These are phyloP conservation scores for Chamaenerion angustifolium DNA, from an alignment of 345 rosid genomes.

Conservation along the genomic window DNA sequence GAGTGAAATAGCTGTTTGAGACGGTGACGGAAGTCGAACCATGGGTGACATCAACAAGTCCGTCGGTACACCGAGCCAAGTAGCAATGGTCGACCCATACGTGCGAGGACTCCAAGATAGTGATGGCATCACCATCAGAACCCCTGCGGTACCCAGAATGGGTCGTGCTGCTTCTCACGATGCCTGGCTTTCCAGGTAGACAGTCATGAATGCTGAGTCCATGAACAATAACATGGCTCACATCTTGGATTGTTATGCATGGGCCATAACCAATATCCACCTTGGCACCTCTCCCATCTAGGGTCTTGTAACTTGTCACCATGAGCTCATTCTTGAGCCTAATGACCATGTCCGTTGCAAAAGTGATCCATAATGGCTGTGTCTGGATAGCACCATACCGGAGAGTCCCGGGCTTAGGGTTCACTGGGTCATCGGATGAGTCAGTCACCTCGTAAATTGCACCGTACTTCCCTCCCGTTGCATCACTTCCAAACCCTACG, in stretches of 20 bases:
- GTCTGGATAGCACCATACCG: slow-evolving; percentile 64
- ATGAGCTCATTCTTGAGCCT: slow-evolving; percentile 64
- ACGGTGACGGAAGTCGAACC: slow-evolving; percentile 73
- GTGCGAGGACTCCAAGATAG: slow-evolving; percentile 49
- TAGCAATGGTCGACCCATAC: slow-evolving; percentile 85
- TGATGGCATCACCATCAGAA: slow-evolving; percentile 72
- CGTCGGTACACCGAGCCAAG: slow-evolving; percentile 52
- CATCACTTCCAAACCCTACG: slow-evolving; percentile 59
- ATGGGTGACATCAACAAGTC: slow-evolving; percentile 71
- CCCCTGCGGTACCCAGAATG: slow-evolving; percentile 51
- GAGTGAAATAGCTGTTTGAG: slow-evolving; percentile 68
- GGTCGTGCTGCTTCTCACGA: slow-evolving; percentile 47
- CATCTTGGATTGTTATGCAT: slow-evolving; percentile 65
- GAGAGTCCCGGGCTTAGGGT: slow-evolving; percentile 67
- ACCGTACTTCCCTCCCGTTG: slow-evolving; percentile 71
- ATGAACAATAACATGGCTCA: slow-evolving; percentile 66
- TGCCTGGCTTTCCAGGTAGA: slow-evolving; percentile 45
- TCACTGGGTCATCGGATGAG: slow-evolving; percentile 43
- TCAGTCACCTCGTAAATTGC: slow-evolving; percentile 45
- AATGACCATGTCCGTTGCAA: slow-evolving; percentile 67
- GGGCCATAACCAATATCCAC: slow-evolving; percentile 73
- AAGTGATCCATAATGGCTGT: slow-evolving; percentile 68
- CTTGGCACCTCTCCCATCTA: slow-evolving; percentile 69
- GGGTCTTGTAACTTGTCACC: slow-evolving; percentile 76
- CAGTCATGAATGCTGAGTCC: slow-evolving; percentile 85